Percentiles rank a stretch among this genome's conserved stretches.
Conservation (phyloP, 2,329 filamentous ascomycete species). For the Penicillium sp. region DNA sequence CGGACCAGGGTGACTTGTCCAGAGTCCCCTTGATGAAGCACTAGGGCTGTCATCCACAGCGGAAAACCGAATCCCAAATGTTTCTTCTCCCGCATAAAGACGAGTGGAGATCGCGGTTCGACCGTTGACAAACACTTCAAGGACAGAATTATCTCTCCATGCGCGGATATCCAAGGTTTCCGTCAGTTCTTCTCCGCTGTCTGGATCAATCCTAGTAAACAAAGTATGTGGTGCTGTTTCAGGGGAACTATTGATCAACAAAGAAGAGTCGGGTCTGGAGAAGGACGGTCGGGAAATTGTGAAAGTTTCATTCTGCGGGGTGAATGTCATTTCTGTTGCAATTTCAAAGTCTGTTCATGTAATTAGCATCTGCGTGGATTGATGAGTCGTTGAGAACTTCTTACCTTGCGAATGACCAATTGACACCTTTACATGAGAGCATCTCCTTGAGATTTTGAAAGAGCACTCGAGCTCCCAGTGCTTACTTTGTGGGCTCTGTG, state of each 20-base stretch:
- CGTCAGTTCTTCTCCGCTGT: background rate
- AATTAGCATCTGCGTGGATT: background rate
- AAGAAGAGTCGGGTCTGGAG: background rate
- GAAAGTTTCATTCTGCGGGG: background rate
- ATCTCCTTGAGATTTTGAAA: conserved; percentile 1
- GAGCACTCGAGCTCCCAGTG: conserved; percentile 6
- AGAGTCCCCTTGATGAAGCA: background rate
- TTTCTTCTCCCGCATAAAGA: conserved; percentile 4
- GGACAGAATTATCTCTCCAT: conserved; percentile 7
- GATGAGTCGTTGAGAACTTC: background rate
- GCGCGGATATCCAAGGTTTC: conserved; percentile 6
- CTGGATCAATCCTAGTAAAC: background rate
- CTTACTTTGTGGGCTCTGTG: background rate
- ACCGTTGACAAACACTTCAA: conserved; percentile 10
- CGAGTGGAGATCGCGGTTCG: conserved; percentile 9
- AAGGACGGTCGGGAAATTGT: background rate
- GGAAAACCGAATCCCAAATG: conserved; percentile 11
- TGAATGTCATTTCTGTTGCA: background rate
- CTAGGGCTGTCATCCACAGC: background rate
- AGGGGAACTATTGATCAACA: background rate
- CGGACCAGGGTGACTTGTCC: background rate
- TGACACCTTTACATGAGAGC: background rate
- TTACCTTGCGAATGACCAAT: conserved; percentile 4
- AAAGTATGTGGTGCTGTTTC: background rate
- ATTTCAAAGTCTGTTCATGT: background rate